A percentile compares a stretch with the other conserved stretches of the same genome.
These are phyloP conservation scores for Diophrys sp. DNA, from an alignment of 73 alveolate genomes.

Conservation along the genomic window DNA sequence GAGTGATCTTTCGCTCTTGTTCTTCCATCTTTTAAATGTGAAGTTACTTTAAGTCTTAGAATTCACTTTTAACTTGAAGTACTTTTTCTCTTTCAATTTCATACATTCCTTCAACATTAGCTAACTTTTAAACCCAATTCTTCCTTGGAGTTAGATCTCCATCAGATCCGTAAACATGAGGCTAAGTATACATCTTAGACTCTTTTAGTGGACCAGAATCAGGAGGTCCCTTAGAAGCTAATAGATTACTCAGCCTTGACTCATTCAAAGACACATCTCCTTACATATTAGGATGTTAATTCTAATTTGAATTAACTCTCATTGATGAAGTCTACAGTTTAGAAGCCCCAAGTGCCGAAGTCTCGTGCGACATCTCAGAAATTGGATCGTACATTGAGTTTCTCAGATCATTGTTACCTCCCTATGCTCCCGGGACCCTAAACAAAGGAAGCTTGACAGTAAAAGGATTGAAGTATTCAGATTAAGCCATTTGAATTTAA, in stretches of 20 bases:
- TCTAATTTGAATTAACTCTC: too few relatives aligned
- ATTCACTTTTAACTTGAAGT: background rate
- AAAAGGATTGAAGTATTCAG: background rate
- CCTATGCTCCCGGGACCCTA: background rate
- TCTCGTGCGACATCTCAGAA: background rate
- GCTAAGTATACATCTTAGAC: background rate
- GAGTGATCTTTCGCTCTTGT: background rate
- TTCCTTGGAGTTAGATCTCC: background rate
- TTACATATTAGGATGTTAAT: too few relatives aligned
- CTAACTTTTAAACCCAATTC: background rate
- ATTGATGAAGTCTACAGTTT: too few relatives aligned
- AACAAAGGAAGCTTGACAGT: background rate
- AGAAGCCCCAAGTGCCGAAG: background rate
- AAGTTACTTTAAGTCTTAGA: background rate
- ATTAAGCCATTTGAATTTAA: too few relatives aligned
- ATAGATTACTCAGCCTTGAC: background rate
- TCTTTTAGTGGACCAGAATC: background rate
- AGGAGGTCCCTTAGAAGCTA: background rate
- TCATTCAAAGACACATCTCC: too few relatives aligned
- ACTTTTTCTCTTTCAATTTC: background rate
- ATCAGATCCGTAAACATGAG: background rate
- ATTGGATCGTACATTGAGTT: background rate
- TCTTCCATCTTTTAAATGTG: background rate
- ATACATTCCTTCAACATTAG: background rate
- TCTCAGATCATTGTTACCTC: background rate